Evolutionary conservation across 2,329 filamentous ascomycete species (phyloP), one percentile per base, ranked within the genome.

Genomic region (Cladophialophora exuberans): DNA sequence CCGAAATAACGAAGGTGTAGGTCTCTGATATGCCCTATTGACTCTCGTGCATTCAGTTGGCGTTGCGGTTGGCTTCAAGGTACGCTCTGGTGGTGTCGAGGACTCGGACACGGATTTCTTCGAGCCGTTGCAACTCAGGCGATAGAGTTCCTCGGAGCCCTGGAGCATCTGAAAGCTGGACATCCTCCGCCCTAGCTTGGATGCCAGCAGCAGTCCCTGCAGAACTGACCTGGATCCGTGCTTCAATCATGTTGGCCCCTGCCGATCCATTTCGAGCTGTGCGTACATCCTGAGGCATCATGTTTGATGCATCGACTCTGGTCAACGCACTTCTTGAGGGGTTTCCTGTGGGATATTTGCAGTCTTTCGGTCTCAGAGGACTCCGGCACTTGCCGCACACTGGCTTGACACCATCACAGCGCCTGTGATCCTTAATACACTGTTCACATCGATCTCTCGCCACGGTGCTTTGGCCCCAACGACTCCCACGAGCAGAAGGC

Each of bases 391-490:
- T 33, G 10, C 43, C 43, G 20, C 43, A 46, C 28, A 46, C 28
- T 2, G 43, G 43, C 33, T 46, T 46, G 17, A 35, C 43, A 18
- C 43, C 13, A 28, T 46, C 43, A 10, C 43, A 46, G 28, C 28
- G 10, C 15, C 33, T 46, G 6, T 13, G 28, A 0, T 25, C 30
- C 25, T 15, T 10, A 6, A 35, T 10, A 23, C 43, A 46, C 4
- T 4, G 18, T 35, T 26, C 30, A 20, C 43, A 46, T 15, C 17
- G 43, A 15, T 17, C 17, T 23, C 28, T 35, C 10, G 30, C 18
- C 4, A 15, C 1, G 18, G 15, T 46, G 20, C 43, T 33, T 31
- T 35, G 7, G 15, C 43, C 43, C 17, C n/a, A n/a, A n/a, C n/a
- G n/a, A n/a, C n/a, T n/a, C n/a, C n/a, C n/a, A n/a, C n/a, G n/a